Evolutionary conservation across 768 basidiomycete species (phyloP).

Genomic region (Cystobasidium onofrii): DNA sequence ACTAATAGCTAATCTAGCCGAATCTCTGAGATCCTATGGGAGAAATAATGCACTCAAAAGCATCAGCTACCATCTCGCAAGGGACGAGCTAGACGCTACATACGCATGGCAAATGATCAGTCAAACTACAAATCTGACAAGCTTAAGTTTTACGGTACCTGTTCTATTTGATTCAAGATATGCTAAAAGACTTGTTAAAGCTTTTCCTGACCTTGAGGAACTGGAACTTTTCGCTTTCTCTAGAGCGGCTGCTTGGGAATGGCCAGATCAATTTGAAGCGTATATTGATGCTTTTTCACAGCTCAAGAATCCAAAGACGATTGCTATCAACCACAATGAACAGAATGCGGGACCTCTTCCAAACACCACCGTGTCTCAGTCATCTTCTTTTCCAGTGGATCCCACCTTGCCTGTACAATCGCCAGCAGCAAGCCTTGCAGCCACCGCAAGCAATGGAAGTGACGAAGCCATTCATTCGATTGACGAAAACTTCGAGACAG

Average conservation of each 20-base stretch:
- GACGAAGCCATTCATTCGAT: not conserved
- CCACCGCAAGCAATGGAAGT: not conserved
- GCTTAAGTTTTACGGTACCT: not conserved
- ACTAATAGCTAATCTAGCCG: not conserved
- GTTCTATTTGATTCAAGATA: not conserved
- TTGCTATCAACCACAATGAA: not conserved
- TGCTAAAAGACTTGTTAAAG: not conserved
- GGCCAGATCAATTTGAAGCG: not conserved
- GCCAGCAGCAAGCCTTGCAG: not conserved
- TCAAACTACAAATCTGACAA: not conserved
- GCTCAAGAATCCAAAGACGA: not conserved
- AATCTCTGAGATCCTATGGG: not conserved
- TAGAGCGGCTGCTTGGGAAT: slow-evolving; percentile 1
- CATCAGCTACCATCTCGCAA: not conserved
- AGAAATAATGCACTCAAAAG: not conserved
- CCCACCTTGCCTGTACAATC: not conserved
- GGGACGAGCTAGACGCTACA: not conserved
- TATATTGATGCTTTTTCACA: not conserved
- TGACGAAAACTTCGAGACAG: not conserved
- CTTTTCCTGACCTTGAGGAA: not conserved
- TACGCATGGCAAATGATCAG: not conserved
- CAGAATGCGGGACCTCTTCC: not conserved
- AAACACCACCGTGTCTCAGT: not conserved
- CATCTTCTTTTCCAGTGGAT: not conserved
- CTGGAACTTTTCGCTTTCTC: not conserved